Evolutionary conservation across 345 rosid species (phyloP).

Genomic region (Psidium guajava): DNA sequence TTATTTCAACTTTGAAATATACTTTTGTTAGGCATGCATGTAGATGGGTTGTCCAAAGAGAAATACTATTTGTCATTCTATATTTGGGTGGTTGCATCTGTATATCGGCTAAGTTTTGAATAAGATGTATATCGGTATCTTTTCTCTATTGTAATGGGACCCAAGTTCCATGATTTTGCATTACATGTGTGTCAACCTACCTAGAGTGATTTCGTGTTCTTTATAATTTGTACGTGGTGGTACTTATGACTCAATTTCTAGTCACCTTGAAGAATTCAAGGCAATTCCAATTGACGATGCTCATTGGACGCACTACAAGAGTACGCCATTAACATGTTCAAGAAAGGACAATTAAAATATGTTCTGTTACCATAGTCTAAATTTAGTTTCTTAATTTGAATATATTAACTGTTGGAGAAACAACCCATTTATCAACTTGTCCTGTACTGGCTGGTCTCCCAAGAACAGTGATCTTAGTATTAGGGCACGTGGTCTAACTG

Average conservation of each 20-base stretch:
- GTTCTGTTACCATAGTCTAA: neutral
- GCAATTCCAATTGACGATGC: neutral
- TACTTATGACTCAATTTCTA: neutral
- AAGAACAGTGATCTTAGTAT: neutral
- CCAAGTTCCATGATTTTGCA: neutral
- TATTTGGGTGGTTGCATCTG: neutral
- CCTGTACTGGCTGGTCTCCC: neutral
- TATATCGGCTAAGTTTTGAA: neutral
- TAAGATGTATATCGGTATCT: neutral
- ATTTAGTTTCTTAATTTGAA: neutral
- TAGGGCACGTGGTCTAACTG: neutral
- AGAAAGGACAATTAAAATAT: no score
- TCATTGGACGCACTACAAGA: neutral
- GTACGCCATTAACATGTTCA: neutral
- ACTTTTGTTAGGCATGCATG: neutral
- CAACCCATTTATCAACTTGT: neutral
- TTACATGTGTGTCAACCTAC: neutral
- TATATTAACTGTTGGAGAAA: neutral
- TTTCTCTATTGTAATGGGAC: neutral
- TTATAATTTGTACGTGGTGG: rapidly evolving
- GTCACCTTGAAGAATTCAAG: neutral
- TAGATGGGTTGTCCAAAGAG: neutral
- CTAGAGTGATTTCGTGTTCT: rapidly evolving
- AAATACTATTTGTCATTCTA: neutral
- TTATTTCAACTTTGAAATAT: neutral